Base-by-base conservation (phyloP, 164 flowering plant species). In the Aristolochia fimbriata region DNA sequence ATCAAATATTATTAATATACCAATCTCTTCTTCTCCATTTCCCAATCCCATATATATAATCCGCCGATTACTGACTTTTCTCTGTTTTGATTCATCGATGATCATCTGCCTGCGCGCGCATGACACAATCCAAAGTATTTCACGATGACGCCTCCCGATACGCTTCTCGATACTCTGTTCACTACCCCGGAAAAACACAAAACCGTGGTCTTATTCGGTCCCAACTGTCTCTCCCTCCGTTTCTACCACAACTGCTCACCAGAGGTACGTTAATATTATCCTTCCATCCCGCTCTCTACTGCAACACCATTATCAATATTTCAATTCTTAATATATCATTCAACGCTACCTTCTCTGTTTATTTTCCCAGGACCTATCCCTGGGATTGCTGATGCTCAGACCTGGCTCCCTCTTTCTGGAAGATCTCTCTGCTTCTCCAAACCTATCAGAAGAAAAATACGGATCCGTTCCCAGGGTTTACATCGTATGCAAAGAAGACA, bases 361-460 rank as follows among this genome's bases (percentile, higher is more conserved):
- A 11, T n/a, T 16, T 16, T 17, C 27, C 3, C 16, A 52, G 55
- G 55, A 52, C 25, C 27, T 52, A 3, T 22, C 2, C 3, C 30
- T 52, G 19, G 27, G 55, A 15, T 59, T 13, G 50, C 56, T 22
- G 25, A 27, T 73, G 52, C 45, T 27, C 10, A 73, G 78, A 22
- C 62, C 65, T 13, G 60, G 63, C 0, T 59, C 73, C 16, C 14
- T 67, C 30, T 71, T 72, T 30, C 1, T 27, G 1, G 53, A 67
- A 15, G 63, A 74, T 50, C 20, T 73, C 30, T 37, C 68, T 6
- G 23, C 57, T 31, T 47, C 20, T 0, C 22, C 43, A 47, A 62
- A 57, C 2, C 69, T 78, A 7, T 49, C 69, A 0, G 15, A 65
- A 24, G 65, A 24, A 16, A n/a, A 57, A 8, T 70, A 65, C 46